phyloP scores from a whole-genome alignment of 768 basidiomycete genomes.

The Rhodosporidiobolus odoratus region DNA sequence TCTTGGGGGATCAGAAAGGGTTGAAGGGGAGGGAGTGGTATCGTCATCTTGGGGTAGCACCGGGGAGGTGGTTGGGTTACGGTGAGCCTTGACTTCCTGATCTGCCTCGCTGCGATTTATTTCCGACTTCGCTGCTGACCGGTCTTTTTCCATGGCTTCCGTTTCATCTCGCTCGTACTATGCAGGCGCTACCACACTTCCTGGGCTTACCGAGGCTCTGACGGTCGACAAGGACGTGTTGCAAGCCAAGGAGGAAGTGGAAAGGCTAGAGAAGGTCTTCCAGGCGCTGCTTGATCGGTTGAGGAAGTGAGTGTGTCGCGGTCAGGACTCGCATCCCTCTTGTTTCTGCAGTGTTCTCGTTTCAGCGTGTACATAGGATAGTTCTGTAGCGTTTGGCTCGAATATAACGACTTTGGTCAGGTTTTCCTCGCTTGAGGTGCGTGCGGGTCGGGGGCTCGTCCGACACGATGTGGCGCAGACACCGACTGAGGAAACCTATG shows the following conservation, averaged over 20 bases:
- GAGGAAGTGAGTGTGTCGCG: neutral
- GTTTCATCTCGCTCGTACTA: neutral
- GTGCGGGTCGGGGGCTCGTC: no score
- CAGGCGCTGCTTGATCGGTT: neutral
- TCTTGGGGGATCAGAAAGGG: constrained; percentile 72
- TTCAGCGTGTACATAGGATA: no score
- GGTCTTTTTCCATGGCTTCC: neutral
- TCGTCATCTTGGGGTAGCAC: constrained; percentile 74
- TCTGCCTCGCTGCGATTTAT: constrained; percentile 56
- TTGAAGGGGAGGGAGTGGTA: constrained; percentile 79
- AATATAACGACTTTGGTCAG: no score
- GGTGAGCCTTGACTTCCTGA: constrained; percentile 40
- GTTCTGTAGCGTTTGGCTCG: no score
- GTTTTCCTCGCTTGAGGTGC: no score
- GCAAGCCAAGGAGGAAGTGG: constrained; percentile 58
- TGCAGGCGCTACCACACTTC: constrained; percentile 70
- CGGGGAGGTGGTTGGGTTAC: constrained; percentile 57
- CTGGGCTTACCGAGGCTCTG: constrained; percentile 70
- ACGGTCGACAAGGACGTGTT: constrained; percentile 62
- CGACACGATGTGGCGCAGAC: no score
- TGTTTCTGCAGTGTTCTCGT: no score
- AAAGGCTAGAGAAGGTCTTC: constrained; percentile 24
- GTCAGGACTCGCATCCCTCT: no score
- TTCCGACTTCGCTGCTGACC: neutral
- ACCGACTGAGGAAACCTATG: no score